Percentiles rank a stretch among this genome's conserved stretches.
These are phyloP conservation scores for Fusarium armeniacum DNA, from an alignment of 2,329 filamentous ascomycete species.

Conservation along the genomic window DNA sequence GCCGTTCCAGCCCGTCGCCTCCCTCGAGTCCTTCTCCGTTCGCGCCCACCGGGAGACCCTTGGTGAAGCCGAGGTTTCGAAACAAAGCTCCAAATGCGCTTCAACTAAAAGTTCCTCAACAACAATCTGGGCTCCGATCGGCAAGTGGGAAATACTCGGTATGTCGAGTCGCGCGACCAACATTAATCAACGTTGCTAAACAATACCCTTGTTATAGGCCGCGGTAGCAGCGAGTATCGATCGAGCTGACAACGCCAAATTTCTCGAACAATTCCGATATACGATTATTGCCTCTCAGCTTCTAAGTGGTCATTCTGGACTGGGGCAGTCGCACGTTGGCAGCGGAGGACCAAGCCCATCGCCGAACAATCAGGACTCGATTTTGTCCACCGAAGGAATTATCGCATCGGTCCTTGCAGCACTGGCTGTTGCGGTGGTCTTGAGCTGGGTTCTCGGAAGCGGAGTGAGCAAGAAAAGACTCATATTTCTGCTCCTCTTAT, in stretches of 20 bases:
- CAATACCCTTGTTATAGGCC: slow-evolving; percentile 61
- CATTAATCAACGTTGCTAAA: slow-evolving; percentile 20
- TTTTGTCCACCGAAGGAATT: slow-evolving; percentile 61
- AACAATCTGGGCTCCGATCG: slow-evolving; percentile 59
- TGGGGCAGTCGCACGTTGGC: slow-evolving; percentile 52
- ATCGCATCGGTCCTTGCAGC: slow-evolving; percentile 67
- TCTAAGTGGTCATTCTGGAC: slow-evolving; percentile 76
- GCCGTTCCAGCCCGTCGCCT: slow-evolving; percentile 60
- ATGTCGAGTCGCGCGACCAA: slow-evolving; percentile 46
- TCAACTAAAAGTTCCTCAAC: slow-evolving; percentile 56
- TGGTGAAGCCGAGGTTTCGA: slow-evolving; percentile 68
- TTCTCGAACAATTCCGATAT: slow-evolving; percentile 94
- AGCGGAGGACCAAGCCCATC: slow-evolving; percentile 33
- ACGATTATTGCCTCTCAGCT: slow-evolving; percentile 93
- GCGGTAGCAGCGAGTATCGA: slow-evolving; percentile 80
- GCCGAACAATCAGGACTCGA: slow-evolving; percentile 46
- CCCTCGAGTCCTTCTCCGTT: slow-evolving; percentile 66
- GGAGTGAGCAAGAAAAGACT: slow-evolving; percentile 70
- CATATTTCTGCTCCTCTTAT: slow-evolving; percentile 61
- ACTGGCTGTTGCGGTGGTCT: slow-evolving; percentile 75
- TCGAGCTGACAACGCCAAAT: slow-evolving; percentile 83
- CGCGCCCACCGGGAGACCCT: slow-evolving; percentile 69
- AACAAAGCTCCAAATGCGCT: slow-evolving; percentile 62
- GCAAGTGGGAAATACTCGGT: slow-evolving; percentile 67
- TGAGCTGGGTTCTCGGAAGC: slow-evolving; percentile 76